A percentile compares a stretch with the other conserved stretches of the same genome.
Evolutionary conservation across 805 yeast genomes (phyloP).

Genomic region (Pichia scutulata): DNA sequence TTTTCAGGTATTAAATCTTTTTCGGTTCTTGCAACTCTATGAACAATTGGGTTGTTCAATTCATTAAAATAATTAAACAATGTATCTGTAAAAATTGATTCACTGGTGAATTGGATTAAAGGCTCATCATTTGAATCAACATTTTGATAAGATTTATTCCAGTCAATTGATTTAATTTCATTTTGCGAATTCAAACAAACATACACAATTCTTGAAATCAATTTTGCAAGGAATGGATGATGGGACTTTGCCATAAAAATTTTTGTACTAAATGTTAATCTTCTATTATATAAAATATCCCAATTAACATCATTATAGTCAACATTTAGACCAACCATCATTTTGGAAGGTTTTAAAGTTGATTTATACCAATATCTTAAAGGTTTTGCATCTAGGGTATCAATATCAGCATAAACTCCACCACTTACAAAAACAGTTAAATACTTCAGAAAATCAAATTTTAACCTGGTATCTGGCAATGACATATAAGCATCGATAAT

Average conservation of each 20-base stretch:
- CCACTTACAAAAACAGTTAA: conserved; percentile 44
- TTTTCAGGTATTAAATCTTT: conserved; percentile 20
- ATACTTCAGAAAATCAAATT: conserved; percentile 50
- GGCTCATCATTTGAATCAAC: conserved; percentile 30
- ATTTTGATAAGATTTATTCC: conserved; percentile 25
- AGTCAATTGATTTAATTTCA: conserved; percentile 19
- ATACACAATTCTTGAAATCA: conserved; percentile 27
- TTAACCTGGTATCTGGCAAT: conserved; percentile 43
- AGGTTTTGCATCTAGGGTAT: conserved; percentile 48
- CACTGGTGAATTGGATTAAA: conserved; percentile 27
- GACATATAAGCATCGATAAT: conserved; percentile 40
- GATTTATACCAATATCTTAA: conserved; percentile 26
- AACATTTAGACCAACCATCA: conserved; percentile 24
- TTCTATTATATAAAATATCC: conserved; percentile 27
- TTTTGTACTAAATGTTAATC: conserved; percentile 24
- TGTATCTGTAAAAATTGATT: conserved; percentile 30
- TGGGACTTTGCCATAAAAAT: conserved; percentile 26
- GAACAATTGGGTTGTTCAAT: conserved; percentile 21
- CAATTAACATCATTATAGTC: conserved; percentile 28
- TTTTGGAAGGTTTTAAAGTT: conserved; percentile 14
- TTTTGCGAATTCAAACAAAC: conserved; percentile 21
- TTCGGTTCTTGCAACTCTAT: conserved; percentile 26
- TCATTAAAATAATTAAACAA: conserved; percentile 27
- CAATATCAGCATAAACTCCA: conserved; percentile 59
- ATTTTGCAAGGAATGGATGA: conserved; percentile 29